A percentile compares a stretch with the other conserved stretches of the same genome.
Evolutionary conservation across 768 basidiomycete genomes (phyloP).

Genomic region (Nevesoporus exiguus): DNA sequence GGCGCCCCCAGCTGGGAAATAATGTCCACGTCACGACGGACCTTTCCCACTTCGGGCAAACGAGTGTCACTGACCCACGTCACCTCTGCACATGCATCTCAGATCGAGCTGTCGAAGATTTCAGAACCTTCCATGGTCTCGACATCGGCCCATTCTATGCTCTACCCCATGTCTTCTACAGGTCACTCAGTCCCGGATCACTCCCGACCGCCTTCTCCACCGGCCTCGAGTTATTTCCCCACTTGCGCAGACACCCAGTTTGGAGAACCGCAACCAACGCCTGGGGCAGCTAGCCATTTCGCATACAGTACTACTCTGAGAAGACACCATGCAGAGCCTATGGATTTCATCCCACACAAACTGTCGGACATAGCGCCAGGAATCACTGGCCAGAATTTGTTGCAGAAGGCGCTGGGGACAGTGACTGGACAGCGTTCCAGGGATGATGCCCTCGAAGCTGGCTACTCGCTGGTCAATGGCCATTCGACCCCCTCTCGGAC

Average conservation of each 20-base stretch:
- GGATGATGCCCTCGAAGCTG: slow-evolving; percentile 36
- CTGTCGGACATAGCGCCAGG: slow-evolving; percentile 29
- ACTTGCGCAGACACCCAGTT: slow-evolving; percentile 47
- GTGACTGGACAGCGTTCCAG: slow-evolving; percentile 26
- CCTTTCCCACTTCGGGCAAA: slow-evolving; percentile 15
- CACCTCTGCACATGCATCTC: slow-evolving; percentile 7
- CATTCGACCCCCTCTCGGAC: slow-evolving; percentile 7
- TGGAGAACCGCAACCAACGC: slow-evolving; percentile 52
- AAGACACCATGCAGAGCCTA: slow-evolving; percentile 53
- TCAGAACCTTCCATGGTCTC: slow-evolving; percentile 19
- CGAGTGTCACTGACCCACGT: slow-evolving; percentile 12
- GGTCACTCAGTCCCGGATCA: slow-evolving; percentile 15
- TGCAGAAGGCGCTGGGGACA: slow-evolving; percentile 41
- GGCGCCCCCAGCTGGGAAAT: neutral
- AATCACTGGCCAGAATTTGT: slow-evolving; percentile 47
- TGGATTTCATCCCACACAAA: slow-evolving; percentile 38
- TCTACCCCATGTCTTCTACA: slow-evolving; percentile 11
- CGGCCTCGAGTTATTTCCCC: slow-evolving; percentile 79
- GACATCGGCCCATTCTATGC: slow-evolving; percentile 21
- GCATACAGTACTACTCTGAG: slow-evolving; percentile 80
- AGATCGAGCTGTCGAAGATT: slow-evolving; percentile 15
- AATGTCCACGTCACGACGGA: slow-evolving; percentile 32
- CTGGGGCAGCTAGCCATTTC: slow-evolving; percentile 70
- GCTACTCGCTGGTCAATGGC: slow-evolving; percentile 34
- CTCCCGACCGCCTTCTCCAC: slow-evolving; percentile 52